Percentiles rank a stretch among this genome's conserved stretches.
phyloP scores from a whole-genome alignment of 495 filamentous ascomycete species.

The Neurospora hispaniola region DNA sequence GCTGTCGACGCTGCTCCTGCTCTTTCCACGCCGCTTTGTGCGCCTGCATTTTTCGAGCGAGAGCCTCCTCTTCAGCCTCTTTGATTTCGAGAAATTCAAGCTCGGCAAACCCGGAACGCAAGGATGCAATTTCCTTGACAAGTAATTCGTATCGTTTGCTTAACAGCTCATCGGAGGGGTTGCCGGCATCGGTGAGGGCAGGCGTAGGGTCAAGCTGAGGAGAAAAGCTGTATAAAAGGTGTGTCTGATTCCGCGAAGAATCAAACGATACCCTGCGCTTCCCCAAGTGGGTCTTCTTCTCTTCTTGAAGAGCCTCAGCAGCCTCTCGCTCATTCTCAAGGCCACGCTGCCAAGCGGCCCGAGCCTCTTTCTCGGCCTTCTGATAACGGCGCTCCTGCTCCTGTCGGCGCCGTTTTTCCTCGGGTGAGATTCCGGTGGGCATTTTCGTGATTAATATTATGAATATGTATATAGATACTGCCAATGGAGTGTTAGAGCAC shows the following conservation, averaged over 20 bases:
- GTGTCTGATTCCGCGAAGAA: not conserved
- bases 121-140: not conserved
- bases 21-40: not conserved
- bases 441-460: not conserved
- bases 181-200: not conserved
- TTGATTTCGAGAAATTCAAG: not conserved
- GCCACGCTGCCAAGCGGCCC: not conserved
- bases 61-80: not conserved
- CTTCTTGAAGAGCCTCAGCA: not conserved
- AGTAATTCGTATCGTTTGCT: not conserved
- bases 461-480: not conserved
- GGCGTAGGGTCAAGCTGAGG: not conserved
- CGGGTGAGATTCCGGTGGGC: not conserved
- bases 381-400: not conserved
- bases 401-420: not conserved
- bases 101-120: not conserved
- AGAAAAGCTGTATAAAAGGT: not conserved
- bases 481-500: not conserved
- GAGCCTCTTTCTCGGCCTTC: not conserved
- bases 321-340: not conserved
- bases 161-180: not conserved
- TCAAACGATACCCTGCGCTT: not conserved
- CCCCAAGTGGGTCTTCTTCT: not conserved
- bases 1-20: not conserved
- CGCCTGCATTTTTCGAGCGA: not conserved